These are phyloP conservation scores for Mariannaea elegans DNA, from an alignment of 2,329 filamentous ascomycete species.

Conservation along the genomic window DNA sequence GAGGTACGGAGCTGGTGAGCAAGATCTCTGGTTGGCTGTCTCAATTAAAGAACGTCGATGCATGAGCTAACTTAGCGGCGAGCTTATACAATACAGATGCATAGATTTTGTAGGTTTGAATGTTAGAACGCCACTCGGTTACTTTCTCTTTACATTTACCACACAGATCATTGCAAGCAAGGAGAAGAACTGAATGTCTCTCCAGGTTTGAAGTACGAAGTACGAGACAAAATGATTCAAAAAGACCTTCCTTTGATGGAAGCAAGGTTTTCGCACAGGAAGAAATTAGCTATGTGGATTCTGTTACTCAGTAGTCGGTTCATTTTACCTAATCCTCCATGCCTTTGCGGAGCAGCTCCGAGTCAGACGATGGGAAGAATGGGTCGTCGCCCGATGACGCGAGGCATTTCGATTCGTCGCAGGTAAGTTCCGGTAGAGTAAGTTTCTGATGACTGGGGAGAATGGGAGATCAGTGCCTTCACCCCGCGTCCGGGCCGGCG, in stretches of 20 bases:
- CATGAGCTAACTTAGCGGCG: background rate
- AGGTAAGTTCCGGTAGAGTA: background rate
- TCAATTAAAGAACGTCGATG: background rate
- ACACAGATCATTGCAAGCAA: background rate
- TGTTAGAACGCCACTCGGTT: background rate
- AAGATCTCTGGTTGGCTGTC: conserved; percentile 1
- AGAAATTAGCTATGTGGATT: conserved; percentile 21
- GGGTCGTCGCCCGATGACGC: conserved; percentile 8
- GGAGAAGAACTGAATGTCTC: no score
- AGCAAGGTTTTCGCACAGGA: conserved; percentile 1
- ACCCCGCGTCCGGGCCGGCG: conserved; percentile 5
- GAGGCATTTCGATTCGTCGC: conserved; percentile 5
- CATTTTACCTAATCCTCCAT: conserved; percentile 28
- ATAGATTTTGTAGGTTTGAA: background rate
- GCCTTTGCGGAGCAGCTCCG: conserved; percentile 7
- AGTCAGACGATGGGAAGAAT: conserved; percentile 18
- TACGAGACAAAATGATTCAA: background rate
- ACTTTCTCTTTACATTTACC: background rate
- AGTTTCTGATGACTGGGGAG: background rate
- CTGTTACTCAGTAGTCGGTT: conserved; percentile 24
- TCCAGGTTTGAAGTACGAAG: background rate
- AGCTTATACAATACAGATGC: background rate
- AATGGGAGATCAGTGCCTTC: conserved; percentile 3
- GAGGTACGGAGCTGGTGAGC: background rate
- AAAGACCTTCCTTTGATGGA: background rate